Evolutionary conservation across 768 basidiomycete species (phyloP), one percentile per base, ranked within the genome.

Genomic region (Punctularia strigosozonata): DNA sequence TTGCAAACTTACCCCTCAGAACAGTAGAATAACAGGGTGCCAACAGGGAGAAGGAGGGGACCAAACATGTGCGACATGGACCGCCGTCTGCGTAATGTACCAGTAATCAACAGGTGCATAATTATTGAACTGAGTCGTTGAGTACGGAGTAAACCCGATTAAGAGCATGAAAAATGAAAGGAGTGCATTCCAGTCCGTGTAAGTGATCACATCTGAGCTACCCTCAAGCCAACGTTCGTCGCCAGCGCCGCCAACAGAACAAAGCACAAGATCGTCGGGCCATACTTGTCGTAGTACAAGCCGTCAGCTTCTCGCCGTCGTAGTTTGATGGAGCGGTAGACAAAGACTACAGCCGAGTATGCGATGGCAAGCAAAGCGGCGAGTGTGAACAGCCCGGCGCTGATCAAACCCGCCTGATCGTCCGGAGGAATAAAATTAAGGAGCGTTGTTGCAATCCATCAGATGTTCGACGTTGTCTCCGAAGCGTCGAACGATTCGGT

Each of bases 251-350:
- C 59, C 41, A 84, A 70, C 31, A 95, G 58, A 28, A 80, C 68
- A 19, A 74, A 46, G 46, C 83, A 87, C 18, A 94, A 63, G 4
- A 79, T 53, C 1, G 81, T 85, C 25, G 89, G 88, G 0, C 89
- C 87, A 46, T 80, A 88, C 59, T 79, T 82, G 62, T 94, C 89
- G 53, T 90, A 88, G 59, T 94, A 94, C 37, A 88, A 47, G 18
- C 86, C 84, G 40, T 82, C 77, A 0, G 88, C 87, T 22, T 71
- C 68, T 25, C 80, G 75, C 41, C 68, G 64, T 36, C 87, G 69
- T 49, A 94, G 66, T 39, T 70, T 71, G 31, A 71, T 54, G 6
- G 85, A 75, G 35, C 89, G 77, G 55, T 75, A 83, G 18, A 83
- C 68, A 53, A 89, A 95, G 38, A 90, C 78, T 37, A 69, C 67